These are phyloP conservation scores for Rhodotorula sp. DNA, from an alignment of 1,284 basidiomycete species.

Conservation along the genomic window DNA sequence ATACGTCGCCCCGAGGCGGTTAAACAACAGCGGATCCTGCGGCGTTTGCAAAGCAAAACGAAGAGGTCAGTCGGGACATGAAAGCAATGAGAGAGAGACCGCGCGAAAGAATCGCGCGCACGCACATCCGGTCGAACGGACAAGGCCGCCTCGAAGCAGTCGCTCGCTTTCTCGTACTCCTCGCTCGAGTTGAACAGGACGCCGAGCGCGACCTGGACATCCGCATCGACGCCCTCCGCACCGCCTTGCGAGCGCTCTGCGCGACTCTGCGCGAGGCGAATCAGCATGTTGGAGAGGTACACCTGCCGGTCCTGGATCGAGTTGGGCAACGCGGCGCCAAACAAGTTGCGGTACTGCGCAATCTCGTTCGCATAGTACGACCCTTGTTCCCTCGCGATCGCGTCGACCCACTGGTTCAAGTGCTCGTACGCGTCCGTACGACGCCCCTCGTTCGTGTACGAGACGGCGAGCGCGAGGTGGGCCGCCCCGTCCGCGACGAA, in stretches of 20 bases:
- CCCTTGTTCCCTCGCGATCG: background rate
- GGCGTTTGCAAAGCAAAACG: background rate
- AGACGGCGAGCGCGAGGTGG: conserved; percentile 88
- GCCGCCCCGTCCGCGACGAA: conserved; percentile 54
- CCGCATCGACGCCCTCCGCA: conserved; percentile 65
- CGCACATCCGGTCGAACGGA: conserved; percentile 77
- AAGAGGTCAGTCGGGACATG: background rate
- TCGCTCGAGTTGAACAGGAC: conserved; percentile 89
- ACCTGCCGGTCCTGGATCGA: conserved; percentile 40
- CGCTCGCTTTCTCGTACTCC: conserved; percentile 88
- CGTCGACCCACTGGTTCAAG: conserved; percentile 74
- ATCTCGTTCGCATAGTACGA: conserved; percentile 62
- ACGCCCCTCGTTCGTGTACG: conserved; percentile 87
- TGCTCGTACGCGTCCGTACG: conserved; percentile 67
- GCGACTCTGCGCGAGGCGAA: conserved; percentile 49
- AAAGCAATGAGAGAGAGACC: background rate
- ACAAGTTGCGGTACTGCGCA: conserved; percentile 48
- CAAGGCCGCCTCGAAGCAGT: conserved; percentile 89
- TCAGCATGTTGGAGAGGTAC: conserved; percentile 48
- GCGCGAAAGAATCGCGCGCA: too few relatives aligned
- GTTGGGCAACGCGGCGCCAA: conserved; percentile 25
- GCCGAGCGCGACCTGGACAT: conserved; percentile 92
- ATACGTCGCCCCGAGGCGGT: conserved; percentile 92
- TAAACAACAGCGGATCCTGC: conserved; percentile 93
- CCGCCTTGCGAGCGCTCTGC: conserved; percentile 22